Percentiles rank a stretch among this genome's conserved stretches.
Conservation (phyloP, 768 basidiomycete genomes). For the Termitomyces sp. region DNA sequence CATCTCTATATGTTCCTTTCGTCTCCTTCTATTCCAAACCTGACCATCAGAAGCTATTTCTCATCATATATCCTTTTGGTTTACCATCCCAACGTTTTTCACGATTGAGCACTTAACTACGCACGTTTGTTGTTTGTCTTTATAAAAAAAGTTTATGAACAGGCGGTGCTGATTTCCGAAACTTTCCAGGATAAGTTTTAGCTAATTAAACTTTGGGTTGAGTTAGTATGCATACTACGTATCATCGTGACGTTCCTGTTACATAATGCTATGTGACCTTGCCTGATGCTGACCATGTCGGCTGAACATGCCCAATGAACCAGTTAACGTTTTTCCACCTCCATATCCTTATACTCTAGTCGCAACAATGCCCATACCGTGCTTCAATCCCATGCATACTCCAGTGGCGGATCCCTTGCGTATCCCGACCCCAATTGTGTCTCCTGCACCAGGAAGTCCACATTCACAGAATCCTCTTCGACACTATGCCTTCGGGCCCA, state of each 20-base stretch:
- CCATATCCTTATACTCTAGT: conserved; percentile 3
- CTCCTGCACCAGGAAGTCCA: conserved; percentile 6
- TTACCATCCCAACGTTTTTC: not conserved
- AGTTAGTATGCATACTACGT: no score
- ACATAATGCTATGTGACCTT: not conserved
- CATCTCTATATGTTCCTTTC: not conserved
- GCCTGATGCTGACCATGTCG: conserved; percentile 1
- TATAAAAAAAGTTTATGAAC: not conserved
- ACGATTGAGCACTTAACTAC: not conserved
- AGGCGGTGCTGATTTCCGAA: not conserved
- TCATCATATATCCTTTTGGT: not conserved
- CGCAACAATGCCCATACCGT: not conserved
- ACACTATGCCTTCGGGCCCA: conserved; percentile 33
- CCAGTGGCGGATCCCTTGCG: not conserved
- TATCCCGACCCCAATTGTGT: not conserved
- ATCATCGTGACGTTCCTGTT: not conserved
- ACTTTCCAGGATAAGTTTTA: not conserved
- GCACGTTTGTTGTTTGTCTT: not conserved
- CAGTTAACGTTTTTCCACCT: not conserved
- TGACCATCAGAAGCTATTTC: conserved; percentile 2
- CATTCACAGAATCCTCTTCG: not conserved
- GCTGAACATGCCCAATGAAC: not conserved
- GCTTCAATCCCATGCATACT: not conserved
- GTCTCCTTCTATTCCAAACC: not conserved
- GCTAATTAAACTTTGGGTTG: no score